Evolutionary conservation across 1,284 basidiomycete genomes (phyloP), one percentile per base, ranked within the genome.

Genomic region (Singerocomus inundabilis): DNA sequence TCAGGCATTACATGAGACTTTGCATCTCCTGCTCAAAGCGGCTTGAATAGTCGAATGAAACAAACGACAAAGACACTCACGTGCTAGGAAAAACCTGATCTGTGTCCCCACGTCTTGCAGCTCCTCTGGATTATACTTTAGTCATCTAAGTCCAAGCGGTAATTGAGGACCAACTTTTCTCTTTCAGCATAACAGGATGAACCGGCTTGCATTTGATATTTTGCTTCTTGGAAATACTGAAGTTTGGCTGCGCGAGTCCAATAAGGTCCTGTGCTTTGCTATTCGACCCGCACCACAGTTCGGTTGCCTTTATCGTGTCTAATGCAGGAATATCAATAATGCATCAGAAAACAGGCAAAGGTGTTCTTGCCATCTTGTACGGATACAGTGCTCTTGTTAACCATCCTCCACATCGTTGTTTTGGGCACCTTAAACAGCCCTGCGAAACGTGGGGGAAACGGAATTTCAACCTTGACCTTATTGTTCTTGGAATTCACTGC

Each of bases 21-120:
- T 33, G 30, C 49, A n/a, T 38, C 37, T 30, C 39, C 39, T 48
- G 15, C 9, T 10, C 43, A 15, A 21, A 15, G 16, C 13, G 3
- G 26, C 44, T 33, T 32, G 16, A 26, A 39, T 11, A 6, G 25
- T n/a, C 10, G 8, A 6, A 11, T n/a, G 8, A 7, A 11, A 33
- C 6, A 8, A 6, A 24, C 4, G 24, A n/a, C 6, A 4, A 15
- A 21, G 5, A 15, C 12, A 50, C 54, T 42, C 30, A 58, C 54
- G 7, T 32, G 57, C 47, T 32, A 59, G 12, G 10, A 54, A 56
- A 26, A 57, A 57, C 29, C 10, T 38, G 16, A 56, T 49, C 1
- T 18, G 12, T 6, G 52, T 58, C 12, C 0, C 9, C 25, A 16
- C 41, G 5, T 57, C 55, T 30, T n/a, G 7, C 5, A 44, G 15